Conservation (phyloP, 768 basidiomycete species). For the Leccinum longicurvipes region DNA sequence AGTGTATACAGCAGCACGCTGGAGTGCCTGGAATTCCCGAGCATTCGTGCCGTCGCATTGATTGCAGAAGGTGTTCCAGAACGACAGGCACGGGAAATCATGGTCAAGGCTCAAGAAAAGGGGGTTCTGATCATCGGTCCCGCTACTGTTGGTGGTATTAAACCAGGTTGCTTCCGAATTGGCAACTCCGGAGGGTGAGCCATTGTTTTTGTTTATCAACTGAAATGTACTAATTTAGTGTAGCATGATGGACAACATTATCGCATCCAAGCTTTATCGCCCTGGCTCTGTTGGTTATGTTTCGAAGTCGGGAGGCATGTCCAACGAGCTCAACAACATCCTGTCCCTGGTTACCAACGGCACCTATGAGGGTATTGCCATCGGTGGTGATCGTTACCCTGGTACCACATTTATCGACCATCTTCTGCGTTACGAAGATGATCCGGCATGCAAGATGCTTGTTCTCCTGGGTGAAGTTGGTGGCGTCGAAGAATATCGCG, state of each 20-base stretch:
- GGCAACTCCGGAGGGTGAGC: slow-evolving; percentile 96
- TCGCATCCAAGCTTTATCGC: slow-evolving; percentile 97
- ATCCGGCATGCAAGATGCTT: slow-evolving; percentile 98
- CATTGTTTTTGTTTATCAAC: not conserved
- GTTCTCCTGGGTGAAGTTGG: slow-evolving; percentile 98
- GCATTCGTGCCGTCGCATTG: slow-evolving; percentile 64
- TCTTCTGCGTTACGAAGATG: slow-evolving; percentile 93
- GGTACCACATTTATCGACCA: slow-evolving; percentile 99
- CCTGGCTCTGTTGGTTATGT: slow-evolving; percentile 97
- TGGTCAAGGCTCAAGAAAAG: slow-evolving; percentile 83
- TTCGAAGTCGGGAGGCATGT: slow-evolving; percentile 99
- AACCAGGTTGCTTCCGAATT: slow-evolving; percentile 99
- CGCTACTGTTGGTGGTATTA: slow-evolving; percentile 98
- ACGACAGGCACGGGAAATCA: slow-evolving; percentile 92
- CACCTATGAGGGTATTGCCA: slow-evolving; percentile 99
- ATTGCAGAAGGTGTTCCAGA: slow-evolving; percentile 99
- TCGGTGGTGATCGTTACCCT: slow-evolving; percentile 98
- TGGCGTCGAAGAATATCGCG: slow-evolving; percentile 98
- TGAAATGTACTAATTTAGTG: slow-evolving; percentile 2
- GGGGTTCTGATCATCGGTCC: slow-evolving; percentile 92
- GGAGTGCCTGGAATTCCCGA: slow-evolving; percentile 69
- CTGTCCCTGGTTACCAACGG: slow-evolving; percentile 95
- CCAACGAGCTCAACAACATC: slow-evolving; percentile 99
- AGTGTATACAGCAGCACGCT: slow-evolving; percentile 94
- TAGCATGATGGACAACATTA: slow-evolving; percentile 99